Evolutionary conservation across 2,329 filamentous ascomycete genomes (phyloP).

Genomic region (Tolypocladium guangdongense): DNA sequence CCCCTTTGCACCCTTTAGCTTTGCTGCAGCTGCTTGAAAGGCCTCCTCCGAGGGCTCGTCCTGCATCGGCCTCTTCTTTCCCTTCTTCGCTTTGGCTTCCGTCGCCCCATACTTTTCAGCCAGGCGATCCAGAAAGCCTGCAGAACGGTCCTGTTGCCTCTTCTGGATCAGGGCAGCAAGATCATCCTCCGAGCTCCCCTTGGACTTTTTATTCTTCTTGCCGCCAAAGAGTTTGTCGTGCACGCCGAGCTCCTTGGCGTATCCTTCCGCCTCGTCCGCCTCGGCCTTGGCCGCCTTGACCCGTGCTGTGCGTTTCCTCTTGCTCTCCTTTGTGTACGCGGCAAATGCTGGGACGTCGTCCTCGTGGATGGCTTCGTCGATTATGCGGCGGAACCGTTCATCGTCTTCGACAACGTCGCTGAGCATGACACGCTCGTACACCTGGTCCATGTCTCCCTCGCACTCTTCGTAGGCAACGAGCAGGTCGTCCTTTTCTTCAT

Average conservation of each 20-base stretch:
- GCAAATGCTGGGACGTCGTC: constrained; percentile 56
- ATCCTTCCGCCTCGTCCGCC: constrained; percentile 60
- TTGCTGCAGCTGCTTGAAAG: constrained; percentile 45
- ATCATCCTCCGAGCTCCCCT: constrained; percentile 34
- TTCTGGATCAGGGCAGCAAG: constrained; percentile 67
- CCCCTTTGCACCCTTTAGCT: constrained; percentile 22
- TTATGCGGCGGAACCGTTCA: constrained; percentile 67
- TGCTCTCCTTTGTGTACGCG: constrained; percentile 64
- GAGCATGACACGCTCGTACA: constrained; percentile 81
- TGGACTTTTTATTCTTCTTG: constrained; percentile 34
- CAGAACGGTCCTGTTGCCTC: constrained; percentile 52
- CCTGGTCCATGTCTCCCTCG: constrained; percentile 62
- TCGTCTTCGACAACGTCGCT: constrained; percentile 79
- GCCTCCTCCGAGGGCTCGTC: constrained; percentile 53
- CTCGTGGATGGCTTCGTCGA: constrained; percentile 66
- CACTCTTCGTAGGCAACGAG: constrained; percentile 62
- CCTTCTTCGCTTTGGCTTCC: constrained; percentile 34
- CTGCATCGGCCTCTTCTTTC: constrained; percentile 44
- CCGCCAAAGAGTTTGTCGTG: constrained; percentile 56
- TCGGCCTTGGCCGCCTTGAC: constrained; percentile 55
- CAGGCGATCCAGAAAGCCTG: constrained; percentile 58
- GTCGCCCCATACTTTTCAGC: constrained; percentile 62
- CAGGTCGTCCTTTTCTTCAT: constrained; percentile 73
- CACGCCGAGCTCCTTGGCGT: constrained; percentile 64
- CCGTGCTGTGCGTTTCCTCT: constrained; percentile 48